Conservation (phyloP, 331 rosid genomes). For the Malus hybrid region DNA sequence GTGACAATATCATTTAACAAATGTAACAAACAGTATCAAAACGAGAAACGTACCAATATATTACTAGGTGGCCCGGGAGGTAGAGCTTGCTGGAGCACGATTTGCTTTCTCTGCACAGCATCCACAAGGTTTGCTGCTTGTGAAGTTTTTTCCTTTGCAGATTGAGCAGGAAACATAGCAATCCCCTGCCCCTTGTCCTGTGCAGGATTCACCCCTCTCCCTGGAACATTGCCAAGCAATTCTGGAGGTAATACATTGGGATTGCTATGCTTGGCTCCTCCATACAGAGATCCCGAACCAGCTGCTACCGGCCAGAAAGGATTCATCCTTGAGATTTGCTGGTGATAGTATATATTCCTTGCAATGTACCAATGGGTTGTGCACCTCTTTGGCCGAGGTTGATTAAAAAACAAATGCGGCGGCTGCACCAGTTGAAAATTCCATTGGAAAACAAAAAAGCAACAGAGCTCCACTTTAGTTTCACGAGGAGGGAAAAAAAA, state of each 20-base stretch:
- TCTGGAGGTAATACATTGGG: conserved; percentile 53
- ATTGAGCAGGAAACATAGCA: conserved; percentile 52
- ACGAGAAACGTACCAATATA: conserved; percentile 48
- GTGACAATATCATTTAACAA: not conserved
- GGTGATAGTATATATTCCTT: conserved; percentile 57
- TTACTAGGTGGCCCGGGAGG: conserved; percentile 88
- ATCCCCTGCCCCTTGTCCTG: conserved; percentile 71
- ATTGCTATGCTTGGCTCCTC: conserved; percentile 65
- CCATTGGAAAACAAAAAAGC: not conserved
- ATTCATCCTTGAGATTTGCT: conserved; percentile 73
- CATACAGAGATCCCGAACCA: conserved; percentile 73
- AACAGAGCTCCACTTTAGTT: not conserved
- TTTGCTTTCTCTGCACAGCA: conserved; percentile 60
- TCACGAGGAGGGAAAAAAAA: not conserved
- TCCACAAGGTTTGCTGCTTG: conserved; percentile 51
- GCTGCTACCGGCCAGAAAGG: conserved; percentile 95
- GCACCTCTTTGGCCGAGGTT: conserved; percentile 82
- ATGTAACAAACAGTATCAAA: not conserved
- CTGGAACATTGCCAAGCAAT: conserved; percentile 40
- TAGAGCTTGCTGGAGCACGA: conserved; percentile 67
- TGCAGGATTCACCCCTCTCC: conserved; percentile 38
- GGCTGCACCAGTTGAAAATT: conserved; percentile 38
- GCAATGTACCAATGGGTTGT: conserved; percentile 93
- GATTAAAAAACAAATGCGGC: conserved; percentile 59
- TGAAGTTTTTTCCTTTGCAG: conserved; percentile 58